phyloP scores from a whole-genome alignment of 768 basidiomycete species.

The Podaxis sp. region DNA sequence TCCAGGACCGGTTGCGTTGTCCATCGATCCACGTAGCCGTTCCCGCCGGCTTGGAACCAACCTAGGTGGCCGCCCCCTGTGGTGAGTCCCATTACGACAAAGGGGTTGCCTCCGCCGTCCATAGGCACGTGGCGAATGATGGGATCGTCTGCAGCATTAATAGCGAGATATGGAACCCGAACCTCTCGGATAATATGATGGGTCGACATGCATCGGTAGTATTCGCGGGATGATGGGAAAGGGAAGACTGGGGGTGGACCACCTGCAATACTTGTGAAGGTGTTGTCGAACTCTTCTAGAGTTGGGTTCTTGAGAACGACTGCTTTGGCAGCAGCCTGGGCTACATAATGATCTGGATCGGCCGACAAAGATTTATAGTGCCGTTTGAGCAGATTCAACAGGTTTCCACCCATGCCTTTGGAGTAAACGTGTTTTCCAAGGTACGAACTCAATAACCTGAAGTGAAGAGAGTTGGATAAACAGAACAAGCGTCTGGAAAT shows the following conservation, averaged over 20 bases:
- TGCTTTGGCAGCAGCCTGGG: conserved; percentile 46
- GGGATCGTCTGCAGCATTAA: conserved; percentile 79
- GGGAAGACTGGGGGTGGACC: conserved; percentile 61
- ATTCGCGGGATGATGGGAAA: conserved; percentile 43
- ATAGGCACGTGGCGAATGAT: conserved; percentile 65
- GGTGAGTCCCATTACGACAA: conserved; percentile 63
- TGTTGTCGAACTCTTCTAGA: conserved; percentile 58
- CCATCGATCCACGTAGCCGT: conserved; percentile 54
- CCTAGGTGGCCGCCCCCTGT: conserved; percentile 75
- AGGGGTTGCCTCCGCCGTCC: conserved; percentile 50
- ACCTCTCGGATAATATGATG: conserved; percentile 59
- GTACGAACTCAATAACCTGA: conserved; percentile 55
- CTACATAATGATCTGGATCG: conserved; percentile 51
- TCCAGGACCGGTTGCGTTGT: conserved; percentile 70
- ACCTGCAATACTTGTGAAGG: conserved; percentile 67
- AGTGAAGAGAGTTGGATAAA: conserved; percentile 15
- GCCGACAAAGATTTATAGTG: conserved; percentile 48
- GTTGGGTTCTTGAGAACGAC: conserved; percentile 52
- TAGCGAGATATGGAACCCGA: conserved; percentile 70
- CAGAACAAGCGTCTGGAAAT: background rate
- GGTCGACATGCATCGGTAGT: conserved; percentile 57
- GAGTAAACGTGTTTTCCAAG: conserved; percentile 69
- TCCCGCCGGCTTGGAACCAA: conserved; percentile 65
- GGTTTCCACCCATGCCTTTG: conserved; percentile 75
- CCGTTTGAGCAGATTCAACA: conserved; percentile 54